phyloP scores from a whole-genome alignment of 2,329 filamentous ascomycete genomes.

The Emergomyces pasteurianus region DNA sequence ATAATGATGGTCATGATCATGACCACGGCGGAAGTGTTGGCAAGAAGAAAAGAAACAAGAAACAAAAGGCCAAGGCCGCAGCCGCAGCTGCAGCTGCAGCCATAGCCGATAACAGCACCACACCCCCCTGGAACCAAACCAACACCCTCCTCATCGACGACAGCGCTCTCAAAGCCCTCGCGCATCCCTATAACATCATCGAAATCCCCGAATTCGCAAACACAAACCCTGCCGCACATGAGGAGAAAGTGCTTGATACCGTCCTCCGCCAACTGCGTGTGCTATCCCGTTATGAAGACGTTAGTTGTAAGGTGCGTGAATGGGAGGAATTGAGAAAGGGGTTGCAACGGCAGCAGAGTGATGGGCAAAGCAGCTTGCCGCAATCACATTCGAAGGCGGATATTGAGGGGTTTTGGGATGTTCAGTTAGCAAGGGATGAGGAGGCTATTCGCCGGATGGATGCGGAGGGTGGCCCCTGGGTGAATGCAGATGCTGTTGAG shows the following conservation, averaged over 20 bases:
- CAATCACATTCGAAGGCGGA: not conserved
- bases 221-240: slow-evolving; percentile 26
- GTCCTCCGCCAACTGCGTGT: slow-evolving; percentile 43
- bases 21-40: not conserved
- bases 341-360: not conserved
- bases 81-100: not conserved
- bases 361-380: not conserved
- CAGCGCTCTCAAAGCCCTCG: slow-evolving; percentile 63
- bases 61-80: not conserved
- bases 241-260: slow-evolving; percentile 35
- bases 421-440: not conserved
- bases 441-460: not conserved
- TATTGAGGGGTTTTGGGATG: slow-evolving; percentile 1
- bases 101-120: not conserved
- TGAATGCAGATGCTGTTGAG: not conserved
- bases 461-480: not conserved
- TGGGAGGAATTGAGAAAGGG: slow-evolving; percentile 19
- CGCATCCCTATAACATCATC: slow-evolving; percentile 74
- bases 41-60: not conserved
- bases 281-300: slow-evolving; percentile 37
- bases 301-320: slow-evolving; percentile 30
- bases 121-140: slow-evolving; percentile 54
- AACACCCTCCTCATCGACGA: slow-evolving; percentile 92
- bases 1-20: not conserved
- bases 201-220: slow-evolving; percentile 63